Conservation (phyloP, 345 rosid genomes). For the Salix koriyanagi region DNA sequence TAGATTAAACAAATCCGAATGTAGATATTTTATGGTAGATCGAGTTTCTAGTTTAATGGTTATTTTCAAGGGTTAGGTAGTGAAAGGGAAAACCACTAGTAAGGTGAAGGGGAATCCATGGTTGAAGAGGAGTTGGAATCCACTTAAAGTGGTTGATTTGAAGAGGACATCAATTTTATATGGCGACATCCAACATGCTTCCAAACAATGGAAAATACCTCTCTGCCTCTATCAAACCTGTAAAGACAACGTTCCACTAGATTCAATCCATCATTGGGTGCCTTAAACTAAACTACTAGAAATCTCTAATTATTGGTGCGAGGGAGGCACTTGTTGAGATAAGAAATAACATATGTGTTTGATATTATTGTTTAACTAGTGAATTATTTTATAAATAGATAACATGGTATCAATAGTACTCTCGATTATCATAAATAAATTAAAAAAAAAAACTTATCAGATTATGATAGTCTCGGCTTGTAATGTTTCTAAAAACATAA, state of each 20-base stretch:
- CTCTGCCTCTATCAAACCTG: conserved; percentile 42
- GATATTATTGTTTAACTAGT: no score
- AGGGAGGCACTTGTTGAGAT: conserved; percentile 21
- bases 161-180: conserved; percentile 41
- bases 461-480: no score
- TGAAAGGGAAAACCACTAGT: conserved; percentile 78
- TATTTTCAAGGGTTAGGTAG: conserved; percentile 72
- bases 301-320: conserved; percentile 40
- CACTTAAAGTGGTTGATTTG: conserved; percentile 64
- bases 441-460: no score
- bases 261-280: conserved; percentile 59
- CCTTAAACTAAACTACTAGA: conserved; percentile 27
- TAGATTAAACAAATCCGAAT: conserved; percentile 34
- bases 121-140: conserved; percentile 94
- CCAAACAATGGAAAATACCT: conserved; percentile 38
- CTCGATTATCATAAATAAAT: no score
- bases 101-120: conserved; percentile 38
- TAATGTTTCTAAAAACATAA: no score
- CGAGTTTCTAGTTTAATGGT: conserved; percentile 27
- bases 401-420: no score
- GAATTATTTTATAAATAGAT: no score
- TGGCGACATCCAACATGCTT: conserved; percentile 56
- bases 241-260: conserved; percentile 49
- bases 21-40: conserved; percentile 26
- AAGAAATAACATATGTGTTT: no score